Percentiles rank a stretch among this genome's conserved stretches.
phyloP scores from a whole-genome alignment of 1,284 basidiomycete species.

The Malassezia slooffiae region DNA sequence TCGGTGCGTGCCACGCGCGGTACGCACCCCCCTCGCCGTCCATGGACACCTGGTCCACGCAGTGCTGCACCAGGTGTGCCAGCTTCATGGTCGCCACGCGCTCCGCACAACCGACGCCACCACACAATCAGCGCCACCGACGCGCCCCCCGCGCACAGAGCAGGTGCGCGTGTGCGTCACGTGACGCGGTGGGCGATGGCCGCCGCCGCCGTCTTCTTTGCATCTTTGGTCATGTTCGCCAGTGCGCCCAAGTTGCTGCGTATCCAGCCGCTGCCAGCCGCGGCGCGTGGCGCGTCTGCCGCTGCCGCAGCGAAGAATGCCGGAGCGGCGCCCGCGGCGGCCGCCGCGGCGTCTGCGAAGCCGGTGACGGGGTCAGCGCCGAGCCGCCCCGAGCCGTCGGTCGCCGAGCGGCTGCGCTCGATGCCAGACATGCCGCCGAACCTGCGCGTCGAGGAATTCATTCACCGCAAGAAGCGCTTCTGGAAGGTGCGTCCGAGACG shows the following conservation, averaged over 20 bases:
- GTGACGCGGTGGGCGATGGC: not conserved
- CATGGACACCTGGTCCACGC: slow-evolving; percentile 64
- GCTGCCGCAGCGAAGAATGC: not conserved
- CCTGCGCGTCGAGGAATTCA: slow-evolving; percentile 11
- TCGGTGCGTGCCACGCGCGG: too few relatives aligned
- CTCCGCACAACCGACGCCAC: not conserved
- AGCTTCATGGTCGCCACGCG: slow-evolving; percentile 47
- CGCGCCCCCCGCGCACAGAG: too few relatives aligned
- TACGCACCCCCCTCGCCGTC: slow-evolving; percentile 71
- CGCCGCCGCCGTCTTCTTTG: slow-evolving; percentile 2
- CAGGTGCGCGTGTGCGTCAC: not conserved
- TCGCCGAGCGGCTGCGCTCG: slow-evolving; percentile 5
- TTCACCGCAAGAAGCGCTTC: slow-evolving; percentile 10
- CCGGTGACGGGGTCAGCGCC: not conserved
- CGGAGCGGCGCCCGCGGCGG: not conserved
- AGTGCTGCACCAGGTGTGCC: slow-evolving; percentile 65
- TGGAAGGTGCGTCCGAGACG: slow-evolving; percentile 12
- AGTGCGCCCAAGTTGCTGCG: not conserved
- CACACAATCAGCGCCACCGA: not conserved
- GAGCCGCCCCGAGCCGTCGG: not conserved
- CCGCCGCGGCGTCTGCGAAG: not conserved
- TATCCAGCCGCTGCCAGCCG: slow-evolving; percentile 8
- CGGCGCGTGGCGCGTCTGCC: not conserved
- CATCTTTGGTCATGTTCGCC: slow-evolving; percentile 5
- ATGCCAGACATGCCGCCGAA: slow-evolving; percentile 4